Conservation (phyloP, 2,329 filamentous ascomycete species). For the Metarhizium brunneum region DNA sequence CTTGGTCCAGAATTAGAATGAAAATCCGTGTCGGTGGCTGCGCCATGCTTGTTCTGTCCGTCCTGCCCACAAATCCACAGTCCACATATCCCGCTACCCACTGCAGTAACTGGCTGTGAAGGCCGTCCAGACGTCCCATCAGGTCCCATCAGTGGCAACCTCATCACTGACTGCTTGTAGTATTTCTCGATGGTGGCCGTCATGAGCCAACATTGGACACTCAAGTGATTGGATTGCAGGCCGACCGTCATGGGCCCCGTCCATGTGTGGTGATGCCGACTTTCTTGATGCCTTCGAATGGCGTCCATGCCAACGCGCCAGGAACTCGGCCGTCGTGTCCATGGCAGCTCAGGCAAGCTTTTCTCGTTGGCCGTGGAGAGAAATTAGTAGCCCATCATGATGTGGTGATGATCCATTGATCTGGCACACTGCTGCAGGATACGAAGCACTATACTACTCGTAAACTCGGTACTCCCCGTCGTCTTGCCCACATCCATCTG, state of each 20-base stretch:
- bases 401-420: neutral
- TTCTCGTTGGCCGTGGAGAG: neutral
- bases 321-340: neutral
- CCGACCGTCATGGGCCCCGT: too few relatives aligned
- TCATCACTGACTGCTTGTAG: neutral
- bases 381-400: neutral
- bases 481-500: too few relatives aligned
- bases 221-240: too few relatives aligned
- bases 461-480: too few relatives aligned
- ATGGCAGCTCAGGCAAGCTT: neutral
- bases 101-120: neutral
- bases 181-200: neutral
- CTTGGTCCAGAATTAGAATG: slow-evolving; percentile 26
- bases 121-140: too few relatives aligned
- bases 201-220: neutral
- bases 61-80: slow-evolving; percentile 8
- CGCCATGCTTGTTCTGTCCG: slow-evolving; percentile 17
- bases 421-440: neutral
- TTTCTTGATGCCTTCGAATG: neutral
- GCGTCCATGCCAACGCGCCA: neutral
- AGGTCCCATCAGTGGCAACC: neutral
- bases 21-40: slow-evolving; percentile 18
- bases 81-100: neutral
- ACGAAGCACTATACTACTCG: too few relatives aligned
- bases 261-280: too few relatives aligned